Evolutionary conservation across 2,329 filamentous ascomycete genomes (phyloP), one percentile per base, ranked within the genome.

Genomic region (Curvularia lunata): DNA sequence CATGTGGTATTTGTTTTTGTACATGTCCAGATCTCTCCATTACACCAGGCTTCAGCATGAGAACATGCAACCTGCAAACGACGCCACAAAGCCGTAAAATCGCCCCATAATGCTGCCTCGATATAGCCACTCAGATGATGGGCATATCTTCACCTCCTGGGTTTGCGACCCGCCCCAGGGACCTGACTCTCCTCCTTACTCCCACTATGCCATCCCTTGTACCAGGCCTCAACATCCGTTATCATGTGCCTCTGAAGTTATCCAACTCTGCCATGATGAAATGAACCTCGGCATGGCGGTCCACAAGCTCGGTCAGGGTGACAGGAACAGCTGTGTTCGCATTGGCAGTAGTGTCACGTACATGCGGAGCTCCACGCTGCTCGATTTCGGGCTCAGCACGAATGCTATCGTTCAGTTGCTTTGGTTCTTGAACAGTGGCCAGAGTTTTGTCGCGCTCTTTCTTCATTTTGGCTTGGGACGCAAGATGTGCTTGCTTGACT

Each of bases 391-490:
- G 59, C 19, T 63, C 52, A 9, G 59, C 52, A 9, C 55, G 54
- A 18, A 70, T 55, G 1, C 47, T 34, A 8, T 54, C 59, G n/a
- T 50, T 61, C 7, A 54, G 30, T 45, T 65, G 67, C n/a, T 41
- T 42, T 16, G 59, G 54, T 19, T 60, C 43, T 30, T 59, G 42
- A 4, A 52, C 23, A 13, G 59, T 56, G 5, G 60, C 62, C 13
- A 59, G 19, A 27, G 63, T 59, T 12, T 63, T 56, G n/a, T 66
- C 62, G 13, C 56, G 54, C 30, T 64, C 59, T 13, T 62, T 54
- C 41, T 59, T 59, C 66, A 64, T 63, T 42, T 62, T 59, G 7
- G 52, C 52, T 45, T 68, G 56, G n/a, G 56, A 59, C 4, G 52
- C 18, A 7, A 58, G 30, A 12, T 58, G 63, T 13, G 46, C 49